Base-by-base conservation (phyloP, 1,284 basidiomycete genomes). In the Cerrena zonata region DNA sequence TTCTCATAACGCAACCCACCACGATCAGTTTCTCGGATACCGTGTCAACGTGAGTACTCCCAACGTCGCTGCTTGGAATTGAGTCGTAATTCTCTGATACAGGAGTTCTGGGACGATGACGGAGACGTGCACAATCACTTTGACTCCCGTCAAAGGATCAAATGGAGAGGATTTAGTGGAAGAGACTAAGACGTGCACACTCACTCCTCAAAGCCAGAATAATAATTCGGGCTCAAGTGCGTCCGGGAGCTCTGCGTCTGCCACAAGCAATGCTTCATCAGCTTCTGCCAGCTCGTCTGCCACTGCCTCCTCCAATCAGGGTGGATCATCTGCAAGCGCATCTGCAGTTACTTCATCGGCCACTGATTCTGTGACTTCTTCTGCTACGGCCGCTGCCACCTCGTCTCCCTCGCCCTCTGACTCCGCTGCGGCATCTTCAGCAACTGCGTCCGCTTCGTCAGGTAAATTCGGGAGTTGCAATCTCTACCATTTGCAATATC, bases 81-180 rank as follows among this genome's bases (percentile, higher is more conserved):
- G 40, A 44, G 4, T 48, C 25, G 15, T 36, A 34, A 44, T 12
- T 46, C 25, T 12, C 44, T 15, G 25, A 23, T 48, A 26, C 54
- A 73, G 71, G 40, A 51, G 60, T 49, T 66, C 71, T 55, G 86
- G 79, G 10, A 66, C 70, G 13, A 73, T 84, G 66, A 77, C 74
- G 44, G 74, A 85, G 69, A 83, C 75, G 4, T 89, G 86, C 62
- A 71, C 73, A 3, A 71, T 86, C 53, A 79, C 77, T 2, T 72
- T 89, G 50, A 83, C 79, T 4, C 84, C 73, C 3, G 62, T 70
- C 13, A 66, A 56, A 3, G 69, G 62, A 45, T 38, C 76, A 2
- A 71, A 77, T 55, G 84, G 83, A 25, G 61, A 76, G 26, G 22
- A 10, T 19, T 47, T 65, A 26, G 73, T 86, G 24, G 68, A 78